phyloP scores from a whole-genome alignment of 177 flowering plant genomes.

The Telopea speciosissima region DNA sequence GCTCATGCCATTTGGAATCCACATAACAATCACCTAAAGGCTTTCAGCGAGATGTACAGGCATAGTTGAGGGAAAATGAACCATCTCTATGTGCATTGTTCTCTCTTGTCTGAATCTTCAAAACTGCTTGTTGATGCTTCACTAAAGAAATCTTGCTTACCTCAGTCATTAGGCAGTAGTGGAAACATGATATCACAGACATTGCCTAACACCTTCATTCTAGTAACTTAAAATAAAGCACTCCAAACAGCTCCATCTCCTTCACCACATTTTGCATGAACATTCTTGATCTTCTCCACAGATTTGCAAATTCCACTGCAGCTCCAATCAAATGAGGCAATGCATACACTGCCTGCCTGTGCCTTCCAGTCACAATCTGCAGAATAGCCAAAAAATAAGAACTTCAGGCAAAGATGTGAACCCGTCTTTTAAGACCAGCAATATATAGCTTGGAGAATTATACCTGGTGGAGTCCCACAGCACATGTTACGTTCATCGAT shows the following conservation, averaged over 20 bases:
- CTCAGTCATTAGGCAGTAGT: neutral
- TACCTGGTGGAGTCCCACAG: slow-evolving; percentile 94
- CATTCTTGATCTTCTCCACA: slow-evolving; percentile 65
- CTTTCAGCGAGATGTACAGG: neutral
- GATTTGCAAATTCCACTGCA: slow-evolving; percentile 95
- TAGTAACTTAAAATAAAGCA: slow-evolving; percentile 31
- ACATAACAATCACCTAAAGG: neutral
- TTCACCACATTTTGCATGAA: slow-evolving; percentile 75
- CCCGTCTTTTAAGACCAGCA: neutral
- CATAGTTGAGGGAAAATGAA: neutral
- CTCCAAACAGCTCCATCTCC: slow-evolving; percentile 76
- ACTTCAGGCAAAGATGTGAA: neutral
- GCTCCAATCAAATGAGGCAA: slow-evolving; percentile 91
- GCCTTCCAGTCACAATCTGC: slow-evolving; percentile 94
- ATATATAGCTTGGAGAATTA: neutral
- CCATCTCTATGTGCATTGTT: neutral
- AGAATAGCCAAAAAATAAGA: slow-evolving; percentile 2
- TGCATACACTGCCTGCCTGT: slow-evolving; percentile 75
- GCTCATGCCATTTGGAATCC: neutral
- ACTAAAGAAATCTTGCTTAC: neutral
- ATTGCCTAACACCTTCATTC: neutral
- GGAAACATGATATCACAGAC: neutral
- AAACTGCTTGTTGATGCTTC: neutral
- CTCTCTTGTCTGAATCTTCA: neutral
- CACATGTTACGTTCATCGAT: slow-evolving; percentile 88